Base-by-base conservation (phyloP, 2,329 filamentous ascomycete genomes). In the Mariannaea sp. region DNA sequence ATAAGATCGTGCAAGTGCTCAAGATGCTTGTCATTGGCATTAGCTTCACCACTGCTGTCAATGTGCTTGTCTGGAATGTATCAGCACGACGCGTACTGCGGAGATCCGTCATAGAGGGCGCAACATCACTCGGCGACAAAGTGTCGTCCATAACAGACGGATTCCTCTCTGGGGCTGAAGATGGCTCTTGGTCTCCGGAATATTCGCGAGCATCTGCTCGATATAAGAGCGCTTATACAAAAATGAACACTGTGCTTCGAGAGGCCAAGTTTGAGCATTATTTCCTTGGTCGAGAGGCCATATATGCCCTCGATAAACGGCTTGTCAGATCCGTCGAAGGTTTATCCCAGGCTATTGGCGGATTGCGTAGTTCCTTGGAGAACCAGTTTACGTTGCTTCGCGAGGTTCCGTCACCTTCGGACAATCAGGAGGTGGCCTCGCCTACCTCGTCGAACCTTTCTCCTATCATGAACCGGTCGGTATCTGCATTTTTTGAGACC, bases 251-350 rank as follows among this genome's bases (percentile, higher is more conserved):
- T 68, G 87, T 90, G 55, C 77, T 96, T 10, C 83, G 85, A 58
- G 93, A 97, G 70, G 89, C 92, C 12, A 96, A 93, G 68, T 87
- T 90, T 53, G 93, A 97, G 70, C 90, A 96, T 67, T 96, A 90
- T 66, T 76, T 92, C 2, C 71, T 91, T 4, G 93, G 93, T 2
- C 86, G 84, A 3, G 92, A 96, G 69, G 81, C 81, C 49, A 82
- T 93, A 57, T 95, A 95, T 69, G 80, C 81, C 30, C 80, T 95
- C 3, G 90, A 97, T 65, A 87, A 87, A 59, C 85, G 83, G 19
- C 80, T 97, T 4, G 88, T 93, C 38, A 88, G 90, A 66, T 93
- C 90, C 60, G 83, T 97, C 65, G 90, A 96, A 69, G 86, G 84
- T 40, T 80, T 97, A 22, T 87, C 90, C 4, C 92, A 97, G 69